Evolutionary conservation across 2,329 filamentous ascomycete genomes (phyloP), one percentile per base, ranked within the genome.

Genomic region (Lecanicillium sp.): DNA sequence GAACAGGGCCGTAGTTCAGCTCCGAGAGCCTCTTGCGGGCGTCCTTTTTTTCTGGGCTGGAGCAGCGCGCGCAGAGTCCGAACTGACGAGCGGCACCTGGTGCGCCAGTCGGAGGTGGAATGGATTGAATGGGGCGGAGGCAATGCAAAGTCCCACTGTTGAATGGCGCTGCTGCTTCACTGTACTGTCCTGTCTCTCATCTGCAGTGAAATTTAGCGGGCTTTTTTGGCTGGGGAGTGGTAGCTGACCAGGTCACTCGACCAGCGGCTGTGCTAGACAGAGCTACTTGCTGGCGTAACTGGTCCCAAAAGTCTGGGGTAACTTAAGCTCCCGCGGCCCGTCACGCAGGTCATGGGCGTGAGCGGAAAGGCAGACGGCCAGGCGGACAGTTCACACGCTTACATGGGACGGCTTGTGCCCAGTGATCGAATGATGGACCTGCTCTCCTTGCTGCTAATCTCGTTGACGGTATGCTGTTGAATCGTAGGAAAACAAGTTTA

Each of bases 301-400:
- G n/a, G 14, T 15, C 29, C 29, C 20, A n/a, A n/a, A n/a, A n/a
- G 12, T 13, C 29, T 30, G 12, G 29, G 12, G 12, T 30, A n/a
- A 6, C 29, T 30, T 30, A 6, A 7, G 14, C 12, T 5, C 14
- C 29, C 29, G 14, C 29, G 11, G 12, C 29, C 11, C 29, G 14
- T 6, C 29, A n/a, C n/a, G n/a, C n/a, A 37, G 29, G 37, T 40
- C 28, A 30, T 29, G 27, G 29, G 41, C 41, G 41, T 43, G 41
- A 43, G 28, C 39, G 18, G 16, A 28, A 36, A 43, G 41, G 41
- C 41, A 43, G 32, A 19, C 41, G 41, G 39, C 37, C 41, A 35
- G 32, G 36, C 41, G 33, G 31, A 39, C 31, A 27, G 29, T 43
- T 39, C 41, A 43, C 41, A 37, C 37, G 35, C 32, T 15, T 19